Percentiles rank a stretch among this genome's conserved stretches.
Conservation (phyloP, 805 yeast species). For the Candida coleopterorum region DNA sequence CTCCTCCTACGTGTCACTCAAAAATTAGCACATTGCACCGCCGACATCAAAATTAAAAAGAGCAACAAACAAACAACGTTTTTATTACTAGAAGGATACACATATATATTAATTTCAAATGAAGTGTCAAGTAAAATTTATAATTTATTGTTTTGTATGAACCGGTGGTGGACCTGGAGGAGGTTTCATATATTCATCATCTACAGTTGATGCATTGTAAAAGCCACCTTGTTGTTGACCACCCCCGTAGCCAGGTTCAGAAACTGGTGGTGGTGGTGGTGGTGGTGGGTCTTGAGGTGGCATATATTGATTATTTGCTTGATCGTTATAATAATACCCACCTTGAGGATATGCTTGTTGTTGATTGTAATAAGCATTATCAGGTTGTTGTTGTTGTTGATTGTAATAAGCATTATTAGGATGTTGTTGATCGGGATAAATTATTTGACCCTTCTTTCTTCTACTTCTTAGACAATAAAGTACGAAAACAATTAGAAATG, state of each 20-base stretch:
- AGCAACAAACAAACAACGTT: too few species aligned
- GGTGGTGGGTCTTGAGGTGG: slow-evolving; percentile 7
- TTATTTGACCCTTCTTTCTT: slow-evolving; percentile 1
- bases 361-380: slow-evolving; percentile 6
- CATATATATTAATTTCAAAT: too few species aligned
- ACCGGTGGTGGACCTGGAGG: slow-evolving; percentile 8
- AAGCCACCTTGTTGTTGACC: slow-evolving; percentile 2
- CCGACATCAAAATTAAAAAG: too few species aligned
- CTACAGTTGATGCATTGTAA: background rate
- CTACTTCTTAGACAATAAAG: slow-evolving; percentile 4
- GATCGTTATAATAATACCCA: background rate
- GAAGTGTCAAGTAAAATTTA: too few species aligned
- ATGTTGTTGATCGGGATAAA: slow-evolving; percentile 1
- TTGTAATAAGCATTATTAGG: slow-evolving; percentile 6
- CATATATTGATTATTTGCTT: background rate
- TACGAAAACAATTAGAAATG: slow-evolving; percentile 2
- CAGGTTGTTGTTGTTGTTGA: slow-evolving; percentile 5
- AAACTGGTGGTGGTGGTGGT: slow-evolving; percentile 1
- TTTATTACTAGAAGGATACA: too few species aligned
- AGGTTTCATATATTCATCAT: slow-evolving; percentile 3
- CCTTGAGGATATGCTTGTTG: slow-evolving; percentile 5
- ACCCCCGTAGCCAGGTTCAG: slow-evolving; percentile 1
- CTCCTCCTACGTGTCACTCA: too few species aligned
- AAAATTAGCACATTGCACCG: too few species aligned
- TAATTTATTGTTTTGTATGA: slow-evolving; percentile 5